phyloP scores from a whole-genome alignment of 495 filamentous ascomycete species.

The Lasiosphaeriaceae sp. region DNA sequence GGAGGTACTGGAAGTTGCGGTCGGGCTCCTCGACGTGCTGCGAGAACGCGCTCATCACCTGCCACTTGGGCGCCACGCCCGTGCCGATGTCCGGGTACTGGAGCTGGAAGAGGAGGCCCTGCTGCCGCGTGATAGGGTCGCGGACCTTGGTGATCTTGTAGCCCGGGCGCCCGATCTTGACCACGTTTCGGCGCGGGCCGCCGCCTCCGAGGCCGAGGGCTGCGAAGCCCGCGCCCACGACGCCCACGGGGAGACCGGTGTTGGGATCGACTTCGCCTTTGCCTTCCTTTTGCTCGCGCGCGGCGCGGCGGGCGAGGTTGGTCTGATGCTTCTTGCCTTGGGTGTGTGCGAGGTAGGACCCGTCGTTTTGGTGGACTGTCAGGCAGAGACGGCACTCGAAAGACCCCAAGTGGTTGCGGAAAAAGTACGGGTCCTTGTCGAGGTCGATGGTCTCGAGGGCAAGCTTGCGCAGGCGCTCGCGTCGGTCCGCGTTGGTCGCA shows the following conservation, averaged over 20 bases:
- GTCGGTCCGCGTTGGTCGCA: conserved; percentile 92
- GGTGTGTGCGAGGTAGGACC: conserved; percentile 97
- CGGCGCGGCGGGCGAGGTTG: conserved; percentile 94
- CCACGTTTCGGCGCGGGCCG: conserved; percentile 74
- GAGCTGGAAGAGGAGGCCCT: conserved; percentile 89
- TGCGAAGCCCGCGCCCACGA: conserved; percentile 65
- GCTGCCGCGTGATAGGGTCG: conserved; percentile 85
- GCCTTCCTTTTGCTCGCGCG: conserved; percentile 87
- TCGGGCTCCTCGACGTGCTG: conserved; percentile 96
- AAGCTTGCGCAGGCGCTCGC: conserved; percentile 94
- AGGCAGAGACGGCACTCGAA: conserved; percentile 98
- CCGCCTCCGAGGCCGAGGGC: conserved; percentile 32
- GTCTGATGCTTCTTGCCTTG: conserved; percentile 99
- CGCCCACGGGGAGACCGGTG: conserved; percentile 70
- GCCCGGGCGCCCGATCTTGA: conserved; percentile 95
- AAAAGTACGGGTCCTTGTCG: conserved; percentile 99
- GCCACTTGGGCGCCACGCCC: conserved; percentile 72
- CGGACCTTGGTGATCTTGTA: conserved; percentile 97
- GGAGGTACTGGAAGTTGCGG: conserved; percentile 87
- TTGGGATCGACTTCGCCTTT: conserved; percentile 63
- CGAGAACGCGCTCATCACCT: conserved; percentile 97
- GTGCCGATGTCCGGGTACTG: conserved; percentile 89
- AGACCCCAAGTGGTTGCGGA: conserved; percentile 98
- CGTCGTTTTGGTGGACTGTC: conserved; percentile 99
- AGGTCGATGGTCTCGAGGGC: conserved; percentile 98